Evolutionary conservation across 306 rosid species (phyloP).

Genomic region (Citrullus amarus): DNA sequence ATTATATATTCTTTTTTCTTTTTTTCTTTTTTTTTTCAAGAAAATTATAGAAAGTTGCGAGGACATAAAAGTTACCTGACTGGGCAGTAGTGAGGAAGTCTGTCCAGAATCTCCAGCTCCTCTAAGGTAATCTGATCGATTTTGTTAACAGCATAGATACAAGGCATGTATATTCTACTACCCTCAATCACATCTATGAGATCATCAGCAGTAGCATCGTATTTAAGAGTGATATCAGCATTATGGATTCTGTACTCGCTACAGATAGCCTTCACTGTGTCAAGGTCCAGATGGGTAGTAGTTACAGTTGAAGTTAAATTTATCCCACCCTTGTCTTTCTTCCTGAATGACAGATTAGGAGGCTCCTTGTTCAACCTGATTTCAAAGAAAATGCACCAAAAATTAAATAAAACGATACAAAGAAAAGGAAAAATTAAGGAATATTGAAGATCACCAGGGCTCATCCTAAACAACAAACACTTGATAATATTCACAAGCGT

Average conservation of each 20-base stretch:
- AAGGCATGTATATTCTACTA: conserved; percentile 83
- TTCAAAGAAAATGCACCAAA: not conserved
- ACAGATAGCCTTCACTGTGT: conserved; percentile 89
- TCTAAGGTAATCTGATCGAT: conserved; percentile 95
- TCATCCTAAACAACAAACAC: not conserved
- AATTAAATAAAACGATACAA: not conserved
- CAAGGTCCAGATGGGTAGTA: conserved; percentile 86
- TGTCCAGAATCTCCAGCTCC: conserved; percentile 96
- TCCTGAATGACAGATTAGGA: conserved; percentile 81
- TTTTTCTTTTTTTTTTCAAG: not conserved
- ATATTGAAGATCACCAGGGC: not conserved
- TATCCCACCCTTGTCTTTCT: conserved; percentile 93
- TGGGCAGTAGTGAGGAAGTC: conserved; percentile 95
- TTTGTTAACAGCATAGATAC: conserved; percentile 92
- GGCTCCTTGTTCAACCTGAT: conserved; percentile 93
- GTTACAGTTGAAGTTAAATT: conserved; percentile 86
- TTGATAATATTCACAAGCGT: not conserved
- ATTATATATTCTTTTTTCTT: too few relatives aligned
- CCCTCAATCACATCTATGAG: conserved; percentile 96
- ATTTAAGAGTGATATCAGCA: conserved; percentile 91
- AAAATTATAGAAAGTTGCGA: not conserved
- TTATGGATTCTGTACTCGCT: conserved; percentile 90
- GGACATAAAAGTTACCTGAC: conserved; percentile 43
- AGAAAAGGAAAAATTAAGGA: not conserved
- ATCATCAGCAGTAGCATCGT: conserved; percentile 93